Conservation (phyloP, 306 rosid genomes). For the Cucumis melo region DNA sequence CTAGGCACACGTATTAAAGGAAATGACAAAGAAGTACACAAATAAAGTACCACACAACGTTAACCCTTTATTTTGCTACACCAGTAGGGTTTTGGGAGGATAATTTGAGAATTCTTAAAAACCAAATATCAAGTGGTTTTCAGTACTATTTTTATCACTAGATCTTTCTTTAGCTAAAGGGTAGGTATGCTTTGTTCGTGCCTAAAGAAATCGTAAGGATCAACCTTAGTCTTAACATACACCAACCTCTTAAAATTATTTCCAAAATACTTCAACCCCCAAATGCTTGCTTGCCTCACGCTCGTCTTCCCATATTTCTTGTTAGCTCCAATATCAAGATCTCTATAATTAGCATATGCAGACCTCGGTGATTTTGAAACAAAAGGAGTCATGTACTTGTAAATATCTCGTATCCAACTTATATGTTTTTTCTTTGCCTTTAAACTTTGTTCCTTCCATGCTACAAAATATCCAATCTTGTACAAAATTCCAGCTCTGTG, state of each 20-base stretch:
- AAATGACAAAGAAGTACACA: too few relatives aligned
- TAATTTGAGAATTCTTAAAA: background rate
- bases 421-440: constrained; percentile 25
- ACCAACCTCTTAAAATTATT: constrained; percentile 51
- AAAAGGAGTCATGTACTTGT: constrained; percentile 53
- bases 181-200: constrained; percentile 79
- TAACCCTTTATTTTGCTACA: background rate
- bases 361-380: constrained; percentile 56
- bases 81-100: background rate
- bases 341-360: constrained; percentile 70
- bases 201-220: constrained; percentile 65
- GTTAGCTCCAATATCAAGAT: constrained; percentile 63
- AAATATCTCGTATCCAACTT: constrained; percentile 56
- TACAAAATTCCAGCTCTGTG: constrained; percentile 52
- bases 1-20: too few relatives aligned
- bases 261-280: constrained; percentile 70
- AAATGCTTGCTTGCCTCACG: constrained; percentile 31
- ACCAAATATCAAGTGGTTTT: background rate
- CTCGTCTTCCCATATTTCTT: constrained; percentile 27
- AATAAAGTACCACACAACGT: background rate
- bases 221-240: constrained; percentile 45
- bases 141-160: too few relatives aligned
- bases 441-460: constrained; percentile 34
- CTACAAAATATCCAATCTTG: constrained; percentile 33
- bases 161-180: background rate